Evolutionary conservation across 2,329 filamentous ascomycete species (phyloP).

Genomic region (Rutstroemia sp.): DNA sequence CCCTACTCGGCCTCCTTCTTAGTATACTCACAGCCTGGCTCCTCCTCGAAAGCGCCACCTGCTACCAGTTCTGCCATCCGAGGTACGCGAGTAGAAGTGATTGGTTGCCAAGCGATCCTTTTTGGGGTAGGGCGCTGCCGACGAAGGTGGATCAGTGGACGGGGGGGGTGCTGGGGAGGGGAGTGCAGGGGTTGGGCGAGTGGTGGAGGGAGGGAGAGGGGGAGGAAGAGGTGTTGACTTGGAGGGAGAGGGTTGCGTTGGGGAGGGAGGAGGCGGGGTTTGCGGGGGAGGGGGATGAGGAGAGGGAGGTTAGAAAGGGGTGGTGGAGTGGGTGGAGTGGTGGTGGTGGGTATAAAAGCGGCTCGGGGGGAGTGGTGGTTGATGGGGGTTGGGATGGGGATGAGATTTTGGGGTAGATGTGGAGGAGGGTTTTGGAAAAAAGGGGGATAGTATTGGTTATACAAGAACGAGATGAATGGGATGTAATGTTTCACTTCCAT

Average conservation of each 20-base stretch:
- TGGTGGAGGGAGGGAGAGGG: background rate
- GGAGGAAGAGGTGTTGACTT: background rate
- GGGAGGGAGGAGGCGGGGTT: background rate
- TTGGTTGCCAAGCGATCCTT: slow-evolving; percentile 51
- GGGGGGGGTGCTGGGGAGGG: slow-evolving; percentile 16
- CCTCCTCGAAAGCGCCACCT: slow-evolving; percentile 45
- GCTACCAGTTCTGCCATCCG: slow-evolving; percentile 46
- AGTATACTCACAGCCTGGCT: slow-evolving; percentile 45
- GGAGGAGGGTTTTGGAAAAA: background rate
- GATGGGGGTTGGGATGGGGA: background rate
- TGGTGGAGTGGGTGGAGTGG: background rate
- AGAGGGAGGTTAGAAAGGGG: background rate
- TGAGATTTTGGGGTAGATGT: background rate
- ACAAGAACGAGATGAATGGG: too few species aligned
- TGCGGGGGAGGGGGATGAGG: background rate
- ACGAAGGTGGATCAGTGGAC: slow-evolving; percentile 57
- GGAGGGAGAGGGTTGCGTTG: background rate
- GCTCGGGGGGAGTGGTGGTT: background rate
- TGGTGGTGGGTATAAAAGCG: background rate
- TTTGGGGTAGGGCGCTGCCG: slow-evolving; percentile 52
- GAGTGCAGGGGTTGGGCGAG: background rate
- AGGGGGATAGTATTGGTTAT: too few species aligned
- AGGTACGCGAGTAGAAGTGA: slow-evolving; percentile 36
- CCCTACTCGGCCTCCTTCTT: slow-evolving; percentile 24
- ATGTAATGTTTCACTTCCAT: too few species aligned